These are phyloP conservation scores for Colletotrichum sp. DNA, from an alignment of 2,329 filamentous ascomycete species.

Conservation along the genomic window DNA sequence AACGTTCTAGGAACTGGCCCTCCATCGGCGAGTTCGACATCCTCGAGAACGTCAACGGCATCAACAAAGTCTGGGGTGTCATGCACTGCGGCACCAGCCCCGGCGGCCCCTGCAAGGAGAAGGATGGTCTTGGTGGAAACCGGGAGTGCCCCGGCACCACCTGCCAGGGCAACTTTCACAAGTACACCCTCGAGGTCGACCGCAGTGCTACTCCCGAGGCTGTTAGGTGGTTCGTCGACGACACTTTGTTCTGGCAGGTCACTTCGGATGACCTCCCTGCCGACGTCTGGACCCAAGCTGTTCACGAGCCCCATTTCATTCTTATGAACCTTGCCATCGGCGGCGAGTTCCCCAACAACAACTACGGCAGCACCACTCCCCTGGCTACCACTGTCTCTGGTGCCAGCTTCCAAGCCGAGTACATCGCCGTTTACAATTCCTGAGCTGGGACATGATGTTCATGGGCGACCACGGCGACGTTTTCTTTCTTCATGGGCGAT, in stretches of 20 bases:
- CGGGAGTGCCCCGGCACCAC: constrained; percentile 22
- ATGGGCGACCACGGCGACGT: neutral
- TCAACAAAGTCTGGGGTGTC: constrained; percentile 36
- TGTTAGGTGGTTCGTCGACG: constrained; percentile 41
- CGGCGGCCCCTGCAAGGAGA: constrained; percentile 49
- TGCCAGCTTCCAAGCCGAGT: constrained; percentile 20
- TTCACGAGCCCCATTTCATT: constrained; percentile 36
- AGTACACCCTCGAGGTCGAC: constrained; percentile 37
- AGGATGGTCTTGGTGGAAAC: constrained; percentile 33
- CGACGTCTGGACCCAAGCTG: constrained; percentile 35
- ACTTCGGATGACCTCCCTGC: constrained; percentile 29
- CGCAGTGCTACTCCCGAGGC: constrained; percentile 32
- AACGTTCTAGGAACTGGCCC: constrained; percentile 40
- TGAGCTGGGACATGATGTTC: neutral
- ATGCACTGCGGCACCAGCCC: constrained; percentile 46
- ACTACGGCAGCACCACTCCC: constrained; percentile 8
- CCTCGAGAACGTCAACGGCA: constrained; percentile 47
- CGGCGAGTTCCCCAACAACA: constrained; percentile 36
- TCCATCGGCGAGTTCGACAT: constrained; percentile 49
- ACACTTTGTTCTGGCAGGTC: constrained; percentile 29
- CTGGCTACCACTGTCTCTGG: constrained; percentile 19
- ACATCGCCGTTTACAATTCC: constrained; percentile 25
- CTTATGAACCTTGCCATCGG: constrained; percentile 46
- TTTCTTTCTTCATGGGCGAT: neutral
- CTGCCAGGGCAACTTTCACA: constrained; percentile 36